phyloP scores from a whole-genome alignment of 441 rosid species.

The Gossypium gossypioides region DNA sequence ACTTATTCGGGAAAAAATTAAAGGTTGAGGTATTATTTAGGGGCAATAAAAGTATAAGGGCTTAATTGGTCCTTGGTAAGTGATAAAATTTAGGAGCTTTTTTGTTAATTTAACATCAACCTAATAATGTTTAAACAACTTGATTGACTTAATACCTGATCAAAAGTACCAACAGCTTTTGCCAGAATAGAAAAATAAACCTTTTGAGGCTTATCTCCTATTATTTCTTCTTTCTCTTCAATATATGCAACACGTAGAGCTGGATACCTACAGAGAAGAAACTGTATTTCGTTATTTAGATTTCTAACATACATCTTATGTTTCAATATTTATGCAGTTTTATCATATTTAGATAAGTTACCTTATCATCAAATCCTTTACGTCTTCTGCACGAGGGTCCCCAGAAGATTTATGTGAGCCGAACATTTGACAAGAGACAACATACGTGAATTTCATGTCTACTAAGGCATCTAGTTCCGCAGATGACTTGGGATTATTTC shows the following conservation, averaged over 20 bases:
- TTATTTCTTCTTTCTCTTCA: conserved; percentile 85
- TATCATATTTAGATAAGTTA: conserved; percentile 18
- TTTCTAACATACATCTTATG: conserved; percentile 6
- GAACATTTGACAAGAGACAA: conserved; percentile 79
- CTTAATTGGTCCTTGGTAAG: background rate
- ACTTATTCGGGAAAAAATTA: background rate
- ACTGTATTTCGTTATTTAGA: conserved; percentile 15
- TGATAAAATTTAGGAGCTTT: background rate
- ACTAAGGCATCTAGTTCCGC: conserved; percentile 71
- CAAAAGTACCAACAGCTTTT: conserved; percentile 67
- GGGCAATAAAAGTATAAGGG: no score
- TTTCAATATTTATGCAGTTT: background rate
- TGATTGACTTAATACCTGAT: conserved; percentile 49
- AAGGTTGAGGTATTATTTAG: background rate
- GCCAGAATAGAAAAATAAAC: conserved; percentile 79
- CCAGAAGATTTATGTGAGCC: conserved; percentile 77
- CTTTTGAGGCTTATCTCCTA: conserved; percentile 27
- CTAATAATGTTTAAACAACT: background rate
- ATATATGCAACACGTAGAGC: conserved; percentile 93
- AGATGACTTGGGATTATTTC: conserved; percentile 52
- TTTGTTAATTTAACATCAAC: background rate
- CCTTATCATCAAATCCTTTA: conserved; percentile 82
- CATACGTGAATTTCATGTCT: conserved; percentile 81
- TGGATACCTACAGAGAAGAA: conserved; percentile 55
- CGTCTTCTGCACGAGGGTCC: conserved; percentile 85